Base-by-base conservation (phyloP, 169 alveolate species). In the Plasmodium malariae region DNA sequence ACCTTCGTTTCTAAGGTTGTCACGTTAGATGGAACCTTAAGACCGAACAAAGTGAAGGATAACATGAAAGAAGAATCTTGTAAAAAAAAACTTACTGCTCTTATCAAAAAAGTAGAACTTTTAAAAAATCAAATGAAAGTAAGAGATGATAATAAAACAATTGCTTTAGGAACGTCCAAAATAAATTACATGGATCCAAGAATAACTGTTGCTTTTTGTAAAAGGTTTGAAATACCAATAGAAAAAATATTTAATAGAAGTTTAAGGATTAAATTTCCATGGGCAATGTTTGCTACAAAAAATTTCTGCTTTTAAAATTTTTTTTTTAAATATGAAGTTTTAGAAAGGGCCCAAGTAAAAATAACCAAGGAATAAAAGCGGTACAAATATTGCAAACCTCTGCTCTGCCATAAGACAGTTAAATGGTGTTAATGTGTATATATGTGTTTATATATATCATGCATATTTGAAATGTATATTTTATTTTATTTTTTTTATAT, bases 101-200 rank as follows among this genome's bases (percentile, higher is more conserved):
- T 68, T 72, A 32, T 63, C 26, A 88, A 72, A 59, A 74, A 76
- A 70, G 85, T 78, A 65, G 94, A 90, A 67, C 80, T 67, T 54
- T 92, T 88, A 54, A 71, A 92, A 34, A 91, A 89, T n/a, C 92
- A 93, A 92, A 96, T 97, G 95, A 95, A 96, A 73, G 97, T 95
- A 87, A 97, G 98, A 91, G 99, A 98, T 89, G 98, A 97, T 69
- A 98, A 98, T 92, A 99, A 99, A 92, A 97, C 98, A 48, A 98
- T 98, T 68, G 99, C 99, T 28, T 90, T 99, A 72, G 99, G 99
- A 30, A 99, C 99, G 5, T 97, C 99, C n/a, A 99, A 99, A 92
- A 98, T 98, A 76, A 99, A 99, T 94, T 99, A 99, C 94, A 98
- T 98, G 99, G 99, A 99, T 92, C 99, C 99, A 1, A 95, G 99